Evolutionary conservation across 306 rosid genomes (phyloP).

Genomic region (Cyamopsis tetragonoloba): DNA sequence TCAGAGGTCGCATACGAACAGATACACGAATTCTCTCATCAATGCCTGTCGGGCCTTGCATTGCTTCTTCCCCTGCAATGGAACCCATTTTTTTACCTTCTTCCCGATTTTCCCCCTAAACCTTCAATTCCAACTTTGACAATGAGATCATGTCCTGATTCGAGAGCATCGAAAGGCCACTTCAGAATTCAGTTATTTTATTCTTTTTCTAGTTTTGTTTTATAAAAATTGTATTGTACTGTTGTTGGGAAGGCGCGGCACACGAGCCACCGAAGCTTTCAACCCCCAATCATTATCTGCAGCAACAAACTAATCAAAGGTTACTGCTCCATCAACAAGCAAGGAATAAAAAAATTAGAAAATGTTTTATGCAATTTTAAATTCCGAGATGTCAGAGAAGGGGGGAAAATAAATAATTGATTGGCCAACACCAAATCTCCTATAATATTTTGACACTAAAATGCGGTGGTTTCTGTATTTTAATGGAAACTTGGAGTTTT

Average conservation of each 20-base stretch:
- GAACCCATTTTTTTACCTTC: constrained; percentile 55
- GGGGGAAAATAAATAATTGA: neutral
- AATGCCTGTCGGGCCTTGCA: constrained; percentile 34
- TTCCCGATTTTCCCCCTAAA: constrained; percentile 20
- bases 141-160: constrained; percentile 24
- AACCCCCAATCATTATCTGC: constrained; percentile 55
- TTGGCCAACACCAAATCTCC: constrained; percentile 32
- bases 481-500: constrained; percentile 43
- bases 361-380: constrained; percentile 21
- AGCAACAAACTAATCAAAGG: constrained; percentile 44
- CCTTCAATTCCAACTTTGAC: constrained; percentile 34
- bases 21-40: constrained; percentile 82
- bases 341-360: constrained; percentile 2
- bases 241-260: constrained; percentile 24
- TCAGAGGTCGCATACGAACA: constrained; percentile 83
- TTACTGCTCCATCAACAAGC: constrained; percentile 26
- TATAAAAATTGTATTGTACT: constrained; percentile 9
- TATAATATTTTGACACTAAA: constrained; percentile 12
- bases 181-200: constrained; percentile 22
- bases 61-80: constrained; percentile 49
- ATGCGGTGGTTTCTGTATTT: constrained; percentile 40
- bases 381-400: constrained; percentile 27
- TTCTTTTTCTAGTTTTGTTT: constrained; percentile 25
- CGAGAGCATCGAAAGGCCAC: constrained; percentile 24
- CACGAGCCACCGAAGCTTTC: constrained; percentile 46